These are phyloP conservation scores for Wickerhamiella vanderwaltii DNA, from an alignment of 805 yeast genomes.

Conservation along the genomic window DNA sequence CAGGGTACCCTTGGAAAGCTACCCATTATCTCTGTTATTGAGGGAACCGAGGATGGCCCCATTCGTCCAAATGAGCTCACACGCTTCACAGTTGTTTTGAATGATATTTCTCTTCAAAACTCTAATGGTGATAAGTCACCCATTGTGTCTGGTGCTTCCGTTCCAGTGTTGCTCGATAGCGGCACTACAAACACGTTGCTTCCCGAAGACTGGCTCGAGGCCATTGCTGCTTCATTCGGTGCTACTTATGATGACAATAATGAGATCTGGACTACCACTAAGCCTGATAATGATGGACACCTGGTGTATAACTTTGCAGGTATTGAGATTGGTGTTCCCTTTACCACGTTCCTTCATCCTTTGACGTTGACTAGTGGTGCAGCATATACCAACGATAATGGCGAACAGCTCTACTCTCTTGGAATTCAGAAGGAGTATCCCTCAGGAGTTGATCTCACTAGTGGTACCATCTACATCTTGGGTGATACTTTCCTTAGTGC, in stretches of 20 bases:
- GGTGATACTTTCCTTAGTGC: slow-evolving; percentile 56
- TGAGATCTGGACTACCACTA: slow-evolving; percentile 18
- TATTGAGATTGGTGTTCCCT: slow-evolving; percentile 12
- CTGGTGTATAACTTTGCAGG: slow-evolving; percentile 5
- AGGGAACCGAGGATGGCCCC: background rate
- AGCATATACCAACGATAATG: slow-evolving; percentile 14
- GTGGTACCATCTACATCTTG: slow-evolving; percentile 29
- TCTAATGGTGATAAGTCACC: background rate
- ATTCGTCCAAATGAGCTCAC: background rate
- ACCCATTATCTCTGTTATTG: slow-evolving; percentile 18
- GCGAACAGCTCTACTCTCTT: slow-evolving; percentile 12
- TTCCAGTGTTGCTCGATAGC: slow-evolving; percentile 17
- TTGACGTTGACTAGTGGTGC: slow-evolving; percentile 14
- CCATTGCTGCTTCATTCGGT: slow-evolving; percentile 25
- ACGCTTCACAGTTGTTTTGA: background rate
- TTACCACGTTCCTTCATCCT: slow-evolving; percentile 19
- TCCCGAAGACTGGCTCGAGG: slow-evolving; percentile 15
- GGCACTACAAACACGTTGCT: slow-evolving; percentile 20
- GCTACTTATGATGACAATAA: slow-evolving; percentile 28
- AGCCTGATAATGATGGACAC: slow-evolving; percentile 26
- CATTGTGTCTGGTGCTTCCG: background rate
- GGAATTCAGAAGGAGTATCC: background rate
- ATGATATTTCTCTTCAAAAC: background rate
- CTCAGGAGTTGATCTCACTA: background rate
- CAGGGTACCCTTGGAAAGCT: slow-evolving; percentile 33